Evolutionary conservation across 805 yeast species (phyloP).

Genomic region (Saccharomycopsis malanga): DNA sequence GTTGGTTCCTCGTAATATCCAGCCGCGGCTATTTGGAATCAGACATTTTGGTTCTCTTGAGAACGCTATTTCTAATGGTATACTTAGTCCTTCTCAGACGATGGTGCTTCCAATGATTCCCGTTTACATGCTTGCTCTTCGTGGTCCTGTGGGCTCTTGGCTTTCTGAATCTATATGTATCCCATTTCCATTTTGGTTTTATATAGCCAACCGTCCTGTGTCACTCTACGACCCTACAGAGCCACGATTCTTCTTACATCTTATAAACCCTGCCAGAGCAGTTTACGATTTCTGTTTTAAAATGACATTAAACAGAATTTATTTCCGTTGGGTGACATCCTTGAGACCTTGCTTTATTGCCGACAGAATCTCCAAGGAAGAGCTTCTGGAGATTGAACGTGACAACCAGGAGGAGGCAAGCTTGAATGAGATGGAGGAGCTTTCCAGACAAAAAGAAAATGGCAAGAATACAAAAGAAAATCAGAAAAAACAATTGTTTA

Average conservation of each 20-base stretch:
- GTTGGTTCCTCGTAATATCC: slow-evolving; percentile 30
- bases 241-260: slow-evolving; percentile 3
- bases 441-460: neutral
- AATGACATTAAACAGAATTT: slow-evolving; percentile 29
- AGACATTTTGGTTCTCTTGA: slow-evolving; percentile 19
- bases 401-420: slow-evolving; percentile 26
- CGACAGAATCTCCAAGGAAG: slow-evolving; percentile 29
- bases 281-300: slow-evolving; percentile 23
- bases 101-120: slow-evolving; percentile 29
- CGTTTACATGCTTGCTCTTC: slow-evolving; percentile 23
- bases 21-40: slow-evolving; percentile 28
- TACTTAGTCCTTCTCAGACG: slow-evolving; percentile 17
- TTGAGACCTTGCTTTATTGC: slow-evolving; percentile 33
- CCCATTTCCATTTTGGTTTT: neutral
- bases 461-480: no score
- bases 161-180: neutral
- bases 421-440: neutral
- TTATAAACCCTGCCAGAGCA: slow-evolving; percentile 17
- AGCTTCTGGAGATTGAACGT: slow-evolving; percentile 29
- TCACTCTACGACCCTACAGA: neutral
- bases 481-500: no score
- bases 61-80: slow-evolving; percentile 3
- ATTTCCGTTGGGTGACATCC: slow-evolving; percentile 30
- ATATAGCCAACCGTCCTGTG: no score
- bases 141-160: neutral